Evolutionary conservation across 225 moss, liverwort and hornwort species (phyloP).

Genomic region (Takakia lepidozioides): DNA sequence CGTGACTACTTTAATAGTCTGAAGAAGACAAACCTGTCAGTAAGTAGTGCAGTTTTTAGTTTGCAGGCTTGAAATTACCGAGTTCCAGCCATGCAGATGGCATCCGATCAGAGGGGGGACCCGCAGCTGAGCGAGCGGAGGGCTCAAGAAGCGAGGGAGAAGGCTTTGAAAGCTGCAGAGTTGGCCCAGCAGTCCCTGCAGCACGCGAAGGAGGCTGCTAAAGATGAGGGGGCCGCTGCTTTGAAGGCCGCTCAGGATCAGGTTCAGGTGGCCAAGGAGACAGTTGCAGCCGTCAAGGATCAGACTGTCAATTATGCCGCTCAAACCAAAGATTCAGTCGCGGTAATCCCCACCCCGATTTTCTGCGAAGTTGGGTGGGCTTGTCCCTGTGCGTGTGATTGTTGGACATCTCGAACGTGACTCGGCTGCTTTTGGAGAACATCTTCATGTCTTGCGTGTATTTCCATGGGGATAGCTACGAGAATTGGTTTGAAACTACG

Average conservation of each 20-base stretch:
- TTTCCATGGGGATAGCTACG: no score
- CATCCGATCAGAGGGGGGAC: no score
- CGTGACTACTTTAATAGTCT: no score
- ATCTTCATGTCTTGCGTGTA: no score
- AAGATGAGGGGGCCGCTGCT: conserved; percentile 21
- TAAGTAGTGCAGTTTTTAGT: no score
- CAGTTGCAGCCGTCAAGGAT: conserved; percentile 9
- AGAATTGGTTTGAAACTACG: no score
- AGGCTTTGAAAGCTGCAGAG: conserved; percentile 23
- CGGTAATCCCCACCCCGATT: neutral
- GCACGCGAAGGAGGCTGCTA: conserved; percentile 27
- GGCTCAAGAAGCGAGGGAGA: conserved; percentile 9
- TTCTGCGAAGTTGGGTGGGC: neutral
- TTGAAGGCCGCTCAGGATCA: conserved; percentile 30
- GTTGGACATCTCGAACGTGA: no score
- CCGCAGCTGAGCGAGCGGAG: neutral
- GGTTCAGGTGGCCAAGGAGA: conserved; percentile 17
- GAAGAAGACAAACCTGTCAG: no score
- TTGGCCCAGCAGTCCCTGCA: conserved; percentile 17
- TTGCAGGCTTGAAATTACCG: no score
- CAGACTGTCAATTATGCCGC: conserved; percentile 11
- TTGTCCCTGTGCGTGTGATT: neutral
- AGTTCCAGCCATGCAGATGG: no score
- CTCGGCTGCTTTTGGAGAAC: no score
- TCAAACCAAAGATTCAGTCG: conserved; percentile 9